Evolutionary conservation across 441 rosid genomes (phyloP).

Genomic region (Populus tomentosa): DNA sequence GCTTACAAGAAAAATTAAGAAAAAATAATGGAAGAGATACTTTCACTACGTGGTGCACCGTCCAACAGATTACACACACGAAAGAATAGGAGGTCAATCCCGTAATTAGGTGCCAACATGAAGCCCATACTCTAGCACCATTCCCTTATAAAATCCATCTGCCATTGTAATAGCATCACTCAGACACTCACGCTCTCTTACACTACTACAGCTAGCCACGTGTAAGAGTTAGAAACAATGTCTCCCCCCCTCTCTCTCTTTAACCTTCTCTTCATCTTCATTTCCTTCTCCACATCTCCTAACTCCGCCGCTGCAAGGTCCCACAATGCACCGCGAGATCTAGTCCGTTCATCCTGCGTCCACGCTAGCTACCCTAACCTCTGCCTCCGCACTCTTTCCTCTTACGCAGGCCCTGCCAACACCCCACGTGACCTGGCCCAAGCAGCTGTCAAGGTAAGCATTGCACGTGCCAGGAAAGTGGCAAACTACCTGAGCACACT

Average conservation of each 20-base stretch:
- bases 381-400: slow-evolving; percentile 63
- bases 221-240: not conserved
- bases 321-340: slow-evolving; percentile 24
- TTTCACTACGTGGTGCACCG: too few species aligned
- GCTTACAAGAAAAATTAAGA: too few species aligned
- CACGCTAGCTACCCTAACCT: slow-evolving; percentile 68
- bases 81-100: not conserved
- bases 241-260: not conserved
- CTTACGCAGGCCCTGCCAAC: slow-evolving; percentile 54
- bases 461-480: slow-evolving; percentile 35
- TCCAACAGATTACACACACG: too few species aligned
- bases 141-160: not conserved
- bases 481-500: slow-evolving; percentile 29
- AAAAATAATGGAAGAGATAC: too few species aligned
- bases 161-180: not conserved
- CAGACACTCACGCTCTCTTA: not conserved
- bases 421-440: slow-evolving; percentile 57
- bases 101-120: not conserved
- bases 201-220: not conserved
- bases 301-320: slow-evolving; percentile 14
- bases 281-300: slow-evolving; percentile 7
- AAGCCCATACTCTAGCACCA: not conserved
- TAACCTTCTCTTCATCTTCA: slow-evolving; percentile 16
- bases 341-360: slow-evolving; percentile 53
- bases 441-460: slow-evolving; percentile 61